Evolutionary conservation across 2,329 filamentous ascomycete genomes (phyloP).

Genomic region (Alternaria triticina): DNA sequence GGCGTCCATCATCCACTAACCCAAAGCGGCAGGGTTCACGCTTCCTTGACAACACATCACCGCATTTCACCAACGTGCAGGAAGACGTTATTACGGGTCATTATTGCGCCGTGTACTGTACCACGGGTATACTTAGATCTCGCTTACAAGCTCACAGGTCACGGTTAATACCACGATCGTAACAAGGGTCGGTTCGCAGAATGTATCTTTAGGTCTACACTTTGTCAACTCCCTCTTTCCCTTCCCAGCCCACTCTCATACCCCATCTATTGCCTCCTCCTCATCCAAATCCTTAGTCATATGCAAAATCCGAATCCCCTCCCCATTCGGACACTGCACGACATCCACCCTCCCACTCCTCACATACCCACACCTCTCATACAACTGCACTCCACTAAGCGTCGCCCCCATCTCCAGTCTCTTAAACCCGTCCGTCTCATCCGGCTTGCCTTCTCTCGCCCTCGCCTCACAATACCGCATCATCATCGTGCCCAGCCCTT

Average conservation of each 20-base stretch:
- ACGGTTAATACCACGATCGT: not conserved
- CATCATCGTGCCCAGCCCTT: conserved; percentile 46
- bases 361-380: conserved; percentile 45
- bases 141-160: not conserved
- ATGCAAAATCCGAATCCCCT: conserved; percentile 40
- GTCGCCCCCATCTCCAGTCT: conserved; percentile 47
- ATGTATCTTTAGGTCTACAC: not conserved
- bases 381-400: conserved; percentile 41
- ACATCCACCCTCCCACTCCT: conserved; percentile 43
- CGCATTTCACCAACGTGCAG: conserved; percentile 9
- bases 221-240: not conserved
- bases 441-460: conserved; percentile 25
- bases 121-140: not conserved
- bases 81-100: not conserved
- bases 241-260: not conserved
- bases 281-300: conserved; percentile 41
- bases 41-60: conserved; percentile 4
- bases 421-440: conserved; percentile 28
- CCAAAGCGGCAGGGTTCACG: conserved; percentile 2
- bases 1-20: conserved; percentile 14
- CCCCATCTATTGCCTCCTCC: not conserved
- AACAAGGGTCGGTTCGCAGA: not conserved
- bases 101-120: not conserved
- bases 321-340: conserved; percentile 43
- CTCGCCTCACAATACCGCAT: conserved; percentile 45